phyloP scores from a whole-genome alignment of 495 filamentous ascomycete genomes.

The Bacidia gigantensis region DNA sequence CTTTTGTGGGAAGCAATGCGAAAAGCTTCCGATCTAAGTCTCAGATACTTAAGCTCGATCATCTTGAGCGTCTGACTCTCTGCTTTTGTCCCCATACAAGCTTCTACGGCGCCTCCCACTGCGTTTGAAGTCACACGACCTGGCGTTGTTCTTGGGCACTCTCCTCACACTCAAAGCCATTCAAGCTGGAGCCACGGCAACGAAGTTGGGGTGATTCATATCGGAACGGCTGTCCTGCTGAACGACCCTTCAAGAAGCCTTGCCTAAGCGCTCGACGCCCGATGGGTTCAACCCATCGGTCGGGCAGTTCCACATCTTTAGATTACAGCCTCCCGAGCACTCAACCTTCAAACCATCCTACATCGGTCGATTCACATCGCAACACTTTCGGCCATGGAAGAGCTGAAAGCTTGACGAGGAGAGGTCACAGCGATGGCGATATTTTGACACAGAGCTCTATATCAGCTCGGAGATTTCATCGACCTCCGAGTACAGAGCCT shows the following conservation, averaged over 20 bases:
- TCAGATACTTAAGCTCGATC: too few species aligned
- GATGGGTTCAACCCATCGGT: constrained; percentile 14
- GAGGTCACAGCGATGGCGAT: constrained; percentile 19
- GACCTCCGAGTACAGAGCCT: not conserved
- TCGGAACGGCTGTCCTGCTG: constrained; percentile 1
- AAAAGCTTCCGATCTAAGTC: too few species aligned
- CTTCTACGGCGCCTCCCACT: too few species aligned
- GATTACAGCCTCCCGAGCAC: not conserved
- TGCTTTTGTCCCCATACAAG: too few species aligned
- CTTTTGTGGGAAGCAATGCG: too few species aligned
- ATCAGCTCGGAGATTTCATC: not conserved
- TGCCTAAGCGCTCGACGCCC: constrained; percentile 8
- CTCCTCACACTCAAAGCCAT: not conserved
- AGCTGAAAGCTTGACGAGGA: constrained; percentile 6
- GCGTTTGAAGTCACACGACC: too few species aligned
- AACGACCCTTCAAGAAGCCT: constrained; percentile 16
- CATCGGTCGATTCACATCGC: not conserved
- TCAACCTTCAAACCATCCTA: not conserved
- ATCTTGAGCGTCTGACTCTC: too few species aligned
- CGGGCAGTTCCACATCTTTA: not conserved
- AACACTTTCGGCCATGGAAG: not conserved
- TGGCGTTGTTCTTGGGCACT: not conserved
- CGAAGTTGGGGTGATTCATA: constrained; percentile 1
- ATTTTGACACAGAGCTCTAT: constrained; percentile 4
- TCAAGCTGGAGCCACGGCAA: constrained; percentile 13